Base-by-base conservation (phyloP, 228 moss, liverwort and hornwort species). In the Sphagnum magellanicum region DNA sequence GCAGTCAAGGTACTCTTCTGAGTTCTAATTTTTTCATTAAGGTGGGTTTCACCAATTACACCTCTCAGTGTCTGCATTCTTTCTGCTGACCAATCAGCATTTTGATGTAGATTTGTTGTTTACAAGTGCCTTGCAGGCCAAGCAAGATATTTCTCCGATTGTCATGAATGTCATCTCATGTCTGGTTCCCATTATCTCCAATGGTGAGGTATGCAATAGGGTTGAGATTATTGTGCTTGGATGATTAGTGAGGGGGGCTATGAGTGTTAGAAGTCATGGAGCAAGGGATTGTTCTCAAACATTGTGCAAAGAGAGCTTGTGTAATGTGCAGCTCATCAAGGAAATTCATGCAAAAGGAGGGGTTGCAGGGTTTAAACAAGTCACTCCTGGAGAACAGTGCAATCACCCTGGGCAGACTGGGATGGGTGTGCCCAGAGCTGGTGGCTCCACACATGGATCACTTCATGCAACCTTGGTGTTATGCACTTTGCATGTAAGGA, bases 391-490 rank as follows among this genome's bases (percentile, higher is more conserved):
- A 96, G 84, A 96, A 96, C 77, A 96, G 95, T 75, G 95, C 95
- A 70, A 96, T 96, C 74, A 96, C 95, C 46, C 74, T 96, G 81
- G 95, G 95, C 82, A 92, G 95, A 81, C 84, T 96, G 67, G 95
- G 95, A 70, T 96, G 95, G 95, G 95, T 96, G 76, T 96, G 95
- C 78, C 95, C 95, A 78, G 95, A 96, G 74, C 87, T 96, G 72
- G 95, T 96, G 71, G 95, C 95, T 85, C 95, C 95, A 57, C 90
- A 90, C 67, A 92, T 96, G 91, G 95, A 96, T 72, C 95, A 96
- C 74, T 96, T 96, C 77, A 92, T 96, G 87, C 84, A 89, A 76
- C 87, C 92, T 66, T 96, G 95, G 95, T 96, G 92, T 80, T 78
- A 78, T 63, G 92, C 95, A 49, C 89, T 96, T 63, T 89, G 92